Evolutionary conservation across 805 yeast species (phyloP), one percentile per base, ranked within the genome.

Genomic region (Deakozyma indianensis): DNA sequence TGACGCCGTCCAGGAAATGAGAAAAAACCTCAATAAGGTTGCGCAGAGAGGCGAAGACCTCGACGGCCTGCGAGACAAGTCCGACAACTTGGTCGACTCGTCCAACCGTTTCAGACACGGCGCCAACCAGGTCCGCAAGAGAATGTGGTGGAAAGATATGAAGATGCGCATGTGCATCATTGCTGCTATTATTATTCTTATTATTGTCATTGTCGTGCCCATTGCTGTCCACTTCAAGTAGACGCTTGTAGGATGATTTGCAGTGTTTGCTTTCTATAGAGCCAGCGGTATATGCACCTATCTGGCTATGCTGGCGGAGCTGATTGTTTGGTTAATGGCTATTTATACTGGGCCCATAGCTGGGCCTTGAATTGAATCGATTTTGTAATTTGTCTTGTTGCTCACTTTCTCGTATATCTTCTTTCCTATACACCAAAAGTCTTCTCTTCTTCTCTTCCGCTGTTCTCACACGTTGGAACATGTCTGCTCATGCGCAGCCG

Each of bases 61-160:
- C 52, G 95, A 90, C 55, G 79, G 87, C 41, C 80, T 90, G 54
- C 95, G 88, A 59, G 92, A 84, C 61, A 84, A 87, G 61, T 92
- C 97, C 7, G 95, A 87, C 58, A 86, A 83, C 62, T 74, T 90
- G 56, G 95, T 95, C 41, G 85, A 80, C 42, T 77, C 85, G 42
- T 97, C 98, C 7, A 90, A 85, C 55, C 92, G 95, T 29, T 90
- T 92, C 70, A 85, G 94, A 62, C 77, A 95, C 62, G 94, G 96
- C 35, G 97, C 98, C 48, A 90, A 90, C 68, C 80, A 94, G 56
- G 96, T 90, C 42, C 83, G 98, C 67, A 90, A 88, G 65, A 94
- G 88, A 61, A 90, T 90, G 96, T 90, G 97, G 97, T 84, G 94
- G 83, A 90, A 92, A 66, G 95, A 90, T 63, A 74, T 92, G 77